Base-by-base conservation (phyloP, 2,329 filamentous ascomycete species). In the Apiospora sp. region DNA sequence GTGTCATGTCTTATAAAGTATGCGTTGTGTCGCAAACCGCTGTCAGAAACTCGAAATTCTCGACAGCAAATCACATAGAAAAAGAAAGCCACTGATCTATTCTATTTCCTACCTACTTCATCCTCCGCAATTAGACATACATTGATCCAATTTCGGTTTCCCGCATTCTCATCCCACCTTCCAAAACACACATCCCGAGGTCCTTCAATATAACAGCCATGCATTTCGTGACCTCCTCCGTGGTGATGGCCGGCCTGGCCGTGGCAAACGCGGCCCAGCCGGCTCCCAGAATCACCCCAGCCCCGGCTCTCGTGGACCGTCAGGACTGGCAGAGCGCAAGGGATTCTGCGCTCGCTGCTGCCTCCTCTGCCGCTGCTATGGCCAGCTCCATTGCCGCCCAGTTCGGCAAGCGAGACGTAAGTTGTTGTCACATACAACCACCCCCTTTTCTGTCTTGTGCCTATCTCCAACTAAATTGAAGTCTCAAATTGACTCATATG, bases 201-300 rank as follows among this genome's bases (percentile, higher is more conserved):
- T 13, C 19, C 19, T 22, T 64, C 19, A 41, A 24, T 64, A n/a
- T 27, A 27, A 10, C 3, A 27, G 13, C 24, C 44, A 78, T 78
- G 77, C 75, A 69, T 70, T 75, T 77, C 72, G 61, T 72, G 24
- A 71, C 73, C 27, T 68, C 73, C 14, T 72, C 73, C n/a, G 67
- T 78, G 48, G 51, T 77, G 70, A 72, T 72, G 61, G 74, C 75
- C 58, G 71, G 75, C 58, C 37, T 75, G 30, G 73, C 76, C 71
- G 58, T 73, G 10, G 77, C 75, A 46, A 71, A 76, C 34, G 74
- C 72, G 41, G 73, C 71, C 67, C 74, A 75, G 27, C 72, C 74
- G 19, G 73, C 75, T 51, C 74, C 77, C 34, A 73, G 74, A 72
- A 76, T 77, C 73, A 78, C 74, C 8, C 75, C 75, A 24, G 74